Percentiles rank a stretch among this genome's conserved stretches.
phyloP scores from a whole-genome alignment of 768 basidiomycete genomes.

The Tephrocybe rancida region DNA sequence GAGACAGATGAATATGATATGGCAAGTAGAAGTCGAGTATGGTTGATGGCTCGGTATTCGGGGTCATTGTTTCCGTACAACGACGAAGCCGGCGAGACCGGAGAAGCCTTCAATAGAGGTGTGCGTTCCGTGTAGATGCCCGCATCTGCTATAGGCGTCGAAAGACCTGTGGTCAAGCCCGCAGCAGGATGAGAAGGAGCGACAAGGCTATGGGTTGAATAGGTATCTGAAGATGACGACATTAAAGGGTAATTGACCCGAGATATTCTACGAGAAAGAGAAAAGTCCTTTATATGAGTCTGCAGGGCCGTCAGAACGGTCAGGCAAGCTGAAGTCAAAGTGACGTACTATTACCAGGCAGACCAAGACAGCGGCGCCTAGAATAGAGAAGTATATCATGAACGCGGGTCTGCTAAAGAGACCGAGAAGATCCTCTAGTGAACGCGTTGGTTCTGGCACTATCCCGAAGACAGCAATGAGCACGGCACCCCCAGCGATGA shows the following conservation, averaged over 20 bases:
- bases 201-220: slow-evolving; percentile 37
- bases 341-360: slow-evolving; percentile 65
- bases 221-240: slow-evolving; percentile 29
- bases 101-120: slow-evolving; percentile 50
- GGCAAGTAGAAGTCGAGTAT: slow-evolving; percentile 66
- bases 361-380: slow-evolving; percentile 60
- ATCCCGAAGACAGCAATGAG: slow-evolving; percentile 92
- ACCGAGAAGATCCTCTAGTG: slow-evolving; percentile 79
- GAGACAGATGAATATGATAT: slow-evolving; percentile 87
- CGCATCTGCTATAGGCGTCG: slow-evolving; percentile 30
- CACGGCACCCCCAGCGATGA: slow-evolving; percentile 88
- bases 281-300: slow-evolving; percentile 77
- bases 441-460: slow-evolving; percentile 85
- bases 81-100: slow-evolving; percentile 30
- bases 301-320: slow-evolving; percentile 26
- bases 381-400: slow-evolving; percentile 76
- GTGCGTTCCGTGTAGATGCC: slow-evolving; percentile 52
- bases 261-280: slow-evolving; percentile 44
- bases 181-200: slow-evolving; percentile 32
- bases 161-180: slow-evolving; percentile 36
- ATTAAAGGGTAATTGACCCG: slow-evolving; percentile 20
- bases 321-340: background rate
- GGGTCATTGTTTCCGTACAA: slow-evolving; percentile 22
- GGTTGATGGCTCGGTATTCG: slow-evolving; percentile 31
- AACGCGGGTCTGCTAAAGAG: slow-evolving; percentile 80